Evolutionary conservation across 2,329 filamentous ascomycete species (phyloP).

Genomic region (Epichloe hybrida): DNA sequence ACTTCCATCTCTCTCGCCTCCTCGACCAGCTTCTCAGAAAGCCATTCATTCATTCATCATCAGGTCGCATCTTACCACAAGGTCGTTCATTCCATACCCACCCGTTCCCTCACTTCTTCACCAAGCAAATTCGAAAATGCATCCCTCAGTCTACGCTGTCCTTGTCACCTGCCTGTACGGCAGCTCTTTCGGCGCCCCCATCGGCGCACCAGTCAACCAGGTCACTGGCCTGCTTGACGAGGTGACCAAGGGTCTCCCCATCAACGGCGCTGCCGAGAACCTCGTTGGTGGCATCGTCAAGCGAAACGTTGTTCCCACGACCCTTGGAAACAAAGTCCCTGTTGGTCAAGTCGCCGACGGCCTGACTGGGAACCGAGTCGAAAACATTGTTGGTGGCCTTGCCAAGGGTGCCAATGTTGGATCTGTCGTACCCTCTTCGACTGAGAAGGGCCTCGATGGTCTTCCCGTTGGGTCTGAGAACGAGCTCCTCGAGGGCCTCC

Average conservation of each 20-base stretch:
- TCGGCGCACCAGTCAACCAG: background rate
- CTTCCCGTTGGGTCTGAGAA: background rate
- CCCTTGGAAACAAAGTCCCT: background rate
- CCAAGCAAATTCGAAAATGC: background rate
- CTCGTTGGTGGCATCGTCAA: background rate
- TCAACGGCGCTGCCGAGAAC: too few species aligned
- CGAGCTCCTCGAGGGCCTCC: background rate
- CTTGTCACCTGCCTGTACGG: constrained; percentile 3
- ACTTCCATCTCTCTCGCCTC: too few species aligned
- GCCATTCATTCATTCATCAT: background rate
- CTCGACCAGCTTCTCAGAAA: background rate
- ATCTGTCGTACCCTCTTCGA: background rate
- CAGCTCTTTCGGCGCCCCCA: constrained; percentile 3
- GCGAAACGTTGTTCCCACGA: background rate
- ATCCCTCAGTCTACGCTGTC: background rate
- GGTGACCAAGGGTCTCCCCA: background rate
- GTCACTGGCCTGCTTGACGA: background rate
- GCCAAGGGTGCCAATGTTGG: background rate
- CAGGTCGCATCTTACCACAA: background rate
- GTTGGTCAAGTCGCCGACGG: background rate
- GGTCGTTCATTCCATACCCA: background rate
- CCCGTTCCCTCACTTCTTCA: background rate
- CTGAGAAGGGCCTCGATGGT: background rate
- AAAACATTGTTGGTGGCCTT: background rate
- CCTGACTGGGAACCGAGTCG: too few species aligned